Evolutionary conservation across 495 filamentous ascomycete species (phyloP).

Genomic region (Podospora australis): DNA sequence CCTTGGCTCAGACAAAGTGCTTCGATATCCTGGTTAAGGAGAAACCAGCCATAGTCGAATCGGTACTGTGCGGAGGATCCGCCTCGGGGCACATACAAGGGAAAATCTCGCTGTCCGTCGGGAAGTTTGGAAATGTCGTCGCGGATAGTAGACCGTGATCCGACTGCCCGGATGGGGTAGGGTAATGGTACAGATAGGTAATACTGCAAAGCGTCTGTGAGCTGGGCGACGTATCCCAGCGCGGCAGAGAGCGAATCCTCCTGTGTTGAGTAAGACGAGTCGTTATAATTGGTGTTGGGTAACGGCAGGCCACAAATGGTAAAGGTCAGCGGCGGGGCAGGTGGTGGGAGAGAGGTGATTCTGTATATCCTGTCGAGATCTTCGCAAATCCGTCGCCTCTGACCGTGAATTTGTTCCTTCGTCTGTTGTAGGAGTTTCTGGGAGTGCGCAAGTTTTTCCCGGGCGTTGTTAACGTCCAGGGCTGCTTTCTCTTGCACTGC

Average conservation of each 20-base stretch:
- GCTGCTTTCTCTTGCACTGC: slow-evolving; percentile 50
- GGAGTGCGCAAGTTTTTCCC: slow-evolving; percentile 52
- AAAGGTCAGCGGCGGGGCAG: slow-evolving; percentile 57
- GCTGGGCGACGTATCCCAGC: slow-evolving; percentile 72
- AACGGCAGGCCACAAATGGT: slow-evolving; percentile 67
- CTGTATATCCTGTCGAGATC: slow-evolving; percentile 73
- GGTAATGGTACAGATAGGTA: slow-evolving; percentile 75
- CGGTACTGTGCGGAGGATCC: slow-evolving; percentile 64
- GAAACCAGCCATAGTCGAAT: slow-evolving; percentile 91
- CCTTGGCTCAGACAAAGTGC: slow-evolving; percentile 68
- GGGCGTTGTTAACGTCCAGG: slow-evolving; percentile 48
- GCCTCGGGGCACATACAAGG: slow-evolving; percentile 65
- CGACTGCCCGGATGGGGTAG: slow-evolving; percentile 67
- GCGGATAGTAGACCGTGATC: slow-evolving; percentile 67
- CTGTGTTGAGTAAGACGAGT: slow-evolving; percentile 38
- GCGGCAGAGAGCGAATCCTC: slow-evolving; percentile 71
- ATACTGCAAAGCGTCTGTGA: slow-evolving; percentile 69
- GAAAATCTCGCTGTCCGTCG: slow-evolving; percentile 61
- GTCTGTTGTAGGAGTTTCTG: slow-evolving; percentile 48
- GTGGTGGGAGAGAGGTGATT: slow-evolving; percentile 55
- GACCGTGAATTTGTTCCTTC: slow-evolving; percentile 61
- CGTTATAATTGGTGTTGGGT: slow-evolving; percentile 71
- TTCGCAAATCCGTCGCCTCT: slow-evolving; percentile 79
- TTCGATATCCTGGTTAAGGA: slow-evolving; percentile 92
- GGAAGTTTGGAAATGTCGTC: slow-evolving; percentile 71